Percentiles rank a stretch among this genome's conserved stretches.
Conservation (phyloP, 352 stramenopile genomes). For the Phytophthora rubi region DNA sequence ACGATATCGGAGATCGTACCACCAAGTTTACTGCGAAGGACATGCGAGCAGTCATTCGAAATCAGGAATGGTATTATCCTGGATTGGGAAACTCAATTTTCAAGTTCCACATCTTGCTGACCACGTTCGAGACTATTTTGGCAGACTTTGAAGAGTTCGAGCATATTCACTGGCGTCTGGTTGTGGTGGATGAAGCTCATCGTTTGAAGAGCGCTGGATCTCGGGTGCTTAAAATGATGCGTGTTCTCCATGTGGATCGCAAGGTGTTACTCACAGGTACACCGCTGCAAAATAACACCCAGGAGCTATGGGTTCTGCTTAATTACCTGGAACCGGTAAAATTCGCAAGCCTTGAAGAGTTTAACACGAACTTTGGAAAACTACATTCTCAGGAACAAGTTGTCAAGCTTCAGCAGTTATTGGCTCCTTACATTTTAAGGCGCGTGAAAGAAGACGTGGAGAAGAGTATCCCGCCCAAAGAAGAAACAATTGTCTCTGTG, state of each 20-base stretch:
- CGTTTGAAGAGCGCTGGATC: slow-evolving; percentile 82
- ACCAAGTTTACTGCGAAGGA: slow-evolving; percentile 89
- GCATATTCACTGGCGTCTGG: slow-evolving; percentile 85
- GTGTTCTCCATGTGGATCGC: slow-evolving; percentile 81
- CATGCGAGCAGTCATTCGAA: slow-evolving; percentile 84
- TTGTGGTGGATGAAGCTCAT: slow-evolving; percentile 88
- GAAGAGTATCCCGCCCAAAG: slow-evolving; percentile 96
- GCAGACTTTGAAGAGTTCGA: slow-evolving; percentile 87
- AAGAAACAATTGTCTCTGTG: slow-evolving; percentile 96
- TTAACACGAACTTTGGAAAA: slow-evolving; percentile 94
- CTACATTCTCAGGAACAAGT: slow-evolving; percentile 95
- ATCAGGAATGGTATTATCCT: slow-evolving; percentile 90
- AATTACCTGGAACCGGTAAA: slow-evolving; percentile 97
- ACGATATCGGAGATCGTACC: slow-evolving; percentile 91
- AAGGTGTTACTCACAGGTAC: slow-evolving; percentile 98
- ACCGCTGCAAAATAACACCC: slow-evolving; percentile 96
- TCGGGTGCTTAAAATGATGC: slow-evolving; percentile 89
- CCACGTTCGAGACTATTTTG: slow-evolving; percentile 84
- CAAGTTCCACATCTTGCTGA: slow-evolving; percentile 89
- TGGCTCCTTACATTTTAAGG: slow-evolving; percentile 95
- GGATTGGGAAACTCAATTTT: slow-evolving; percentile 92
- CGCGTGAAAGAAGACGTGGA: slow-evolving; percentile 98
- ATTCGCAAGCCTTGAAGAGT: slow-evolving; percentile 88
- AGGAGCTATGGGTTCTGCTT: slow-evolving; percentile 97
- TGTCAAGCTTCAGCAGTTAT: slow-evolving; percentile 92